These are phyloP conservation scores for Sophora flavescens DNA, from an alignment of 306 rosid genomes.

Conservation along the genomic window DNA sequence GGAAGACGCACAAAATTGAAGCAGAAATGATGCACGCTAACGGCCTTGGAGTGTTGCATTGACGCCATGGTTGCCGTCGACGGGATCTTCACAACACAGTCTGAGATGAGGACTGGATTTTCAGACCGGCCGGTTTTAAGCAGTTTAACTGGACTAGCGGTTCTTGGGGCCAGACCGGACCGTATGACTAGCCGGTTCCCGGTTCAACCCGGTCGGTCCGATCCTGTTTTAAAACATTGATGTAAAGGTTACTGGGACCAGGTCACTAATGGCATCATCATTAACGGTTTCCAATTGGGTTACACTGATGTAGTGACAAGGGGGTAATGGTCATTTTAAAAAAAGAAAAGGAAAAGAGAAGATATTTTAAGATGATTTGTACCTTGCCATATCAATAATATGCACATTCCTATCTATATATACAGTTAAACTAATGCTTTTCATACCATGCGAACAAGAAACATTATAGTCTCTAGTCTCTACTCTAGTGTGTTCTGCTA, in stretches of 20 bases:
- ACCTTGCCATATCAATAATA: constrained; percentile 32
- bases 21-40: too few species aligned
- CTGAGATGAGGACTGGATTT: too few species aligned
- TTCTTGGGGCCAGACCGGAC: too few species aligned
- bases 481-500: constrained; percentile 26
- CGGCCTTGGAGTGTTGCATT: too few species aligned
- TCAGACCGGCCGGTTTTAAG: too few species aligned
- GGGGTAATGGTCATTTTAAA: constrained; percentile 32
- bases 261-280: constrained; percentile 53
- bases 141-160: too few species aligned
- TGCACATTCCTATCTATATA: constrained; percentile 48
- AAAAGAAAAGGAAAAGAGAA: constrained; percentile 6
- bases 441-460: constrained; percentile 49
- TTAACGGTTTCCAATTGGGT: constrained; percentile 48
- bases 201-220: too few species aligned
- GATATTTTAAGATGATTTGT: constrained; percentile 33
- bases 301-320: constrained; percentile 46
- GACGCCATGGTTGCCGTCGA: too few species aligned
- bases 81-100: too few species aligned
- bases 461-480: constrained; percentile 8
- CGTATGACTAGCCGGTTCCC: too few species aligned
- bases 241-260: constrained; percentile 48
- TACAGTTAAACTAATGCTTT: constrained; percentile 45
- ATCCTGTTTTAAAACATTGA: too few species aligned
- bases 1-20: too few species aligned